Evolutionary conservation across 78 protist genomes (phyloP), one percentile per base, ranked within the genome.

Genomic region (Pigoraptor vietnamica): DNA sequence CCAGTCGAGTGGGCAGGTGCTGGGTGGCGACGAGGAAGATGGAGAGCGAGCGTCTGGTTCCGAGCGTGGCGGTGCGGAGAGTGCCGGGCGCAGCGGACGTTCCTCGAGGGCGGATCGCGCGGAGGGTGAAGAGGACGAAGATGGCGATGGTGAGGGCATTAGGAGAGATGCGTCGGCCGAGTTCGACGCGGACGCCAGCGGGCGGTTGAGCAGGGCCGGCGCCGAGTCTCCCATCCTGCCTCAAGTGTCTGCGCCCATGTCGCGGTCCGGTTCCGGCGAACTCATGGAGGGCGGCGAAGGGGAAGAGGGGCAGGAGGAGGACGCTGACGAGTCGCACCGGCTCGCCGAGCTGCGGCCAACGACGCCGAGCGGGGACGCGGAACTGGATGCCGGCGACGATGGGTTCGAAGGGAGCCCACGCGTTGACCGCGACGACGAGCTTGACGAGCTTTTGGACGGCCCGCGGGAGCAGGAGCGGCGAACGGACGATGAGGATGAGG

Each of bases 301-400:
- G 23, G n/a, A 40, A 40, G 86, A 88, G 92, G 92, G 87, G 93
- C 82, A 6, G 67, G 29, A 21, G 29, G 67, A 6, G 67, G 67
- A 6, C 6, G 67, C 67, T n/a, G 14, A 21, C 67, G 67, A 48
- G 14, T 21, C 67, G 67, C 67, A 48, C 67, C n/a, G n/a, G 67
- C 67, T 48, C 14, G 67, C 67, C 6, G 67, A 48, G 67, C 67
- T 48, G 67, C 67, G 67, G 14, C 67, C 67, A 21, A 48, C 67
- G 67, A 48, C 67, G 14, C 67, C 67, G 29, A 48, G 14, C 14
- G 67, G 67, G 6, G 67, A 48, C 67, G 67, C 67, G 67, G 67
- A n/a, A n/a, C n/a, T n/a, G 67, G 67, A 14, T 48, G 67, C 6
- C 14, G 67, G 14, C 29, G 67, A 48, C 14, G 67, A 48, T 48